These are phyloP conservation scores for Cokeromyces recurvatus DNA, from an alignment of 371 early-diverging fungal species.

Conservation along the genomic window DNA sequence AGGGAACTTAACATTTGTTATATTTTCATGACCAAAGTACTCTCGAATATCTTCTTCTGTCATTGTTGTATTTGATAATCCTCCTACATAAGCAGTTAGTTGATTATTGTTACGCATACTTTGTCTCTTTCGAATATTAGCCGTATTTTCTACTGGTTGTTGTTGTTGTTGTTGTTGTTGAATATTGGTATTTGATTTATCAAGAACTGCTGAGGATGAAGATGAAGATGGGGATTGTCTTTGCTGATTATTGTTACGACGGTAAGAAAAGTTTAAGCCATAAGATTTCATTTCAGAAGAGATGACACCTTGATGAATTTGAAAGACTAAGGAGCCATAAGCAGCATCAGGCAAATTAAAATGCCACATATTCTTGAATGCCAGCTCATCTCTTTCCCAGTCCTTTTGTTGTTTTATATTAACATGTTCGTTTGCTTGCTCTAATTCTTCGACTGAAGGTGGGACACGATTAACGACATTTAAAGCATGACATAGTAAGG, in stretches of 20 bases:
- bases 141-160: too few relatives aligned
- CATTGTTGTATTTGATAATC: constrained; percentile 30
- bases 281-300: constrained; percentile 53
- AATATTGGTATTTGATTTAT: not conserved
- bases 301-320: constrained; percentile 49
- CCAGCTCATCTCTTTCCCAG: constrained; percentile 44
- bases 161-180: constrained; percentile 1
- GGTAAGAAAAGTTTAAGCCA: constrained; percentile 58
- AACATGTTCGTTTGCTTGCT: constrained; percentile 11
- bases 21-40: constrained; percentile 42
- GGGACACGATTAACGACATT: constrained; percentile 56
- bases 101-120: constrained; percentile 33
- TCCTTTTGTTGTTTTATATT: not conserved
- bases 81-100: constrained; percentile 42
- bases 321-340: constrained; percentile 52
- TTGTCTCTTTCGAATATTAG: constrained; percentile 23
- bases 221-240: constrained; percentile 14
- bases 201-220: constrained; percentile 1
- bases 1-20: constrained; percentile 40
- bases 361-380: constrained; percentile 68
- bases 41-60: constrained; percentile 42
- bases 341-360: constrained; percentile 65
- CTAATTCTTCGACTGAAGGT: constrained; percentile 17
- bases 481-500: constrained; percentile 51
- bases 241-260: constrained; percentile 29